These are phyloP conservation scores for Basipetospora chlamydospora DNA, from an alignment of 2,329 filamentous ascomycete species.

Conservation along the genomic window DNA sequence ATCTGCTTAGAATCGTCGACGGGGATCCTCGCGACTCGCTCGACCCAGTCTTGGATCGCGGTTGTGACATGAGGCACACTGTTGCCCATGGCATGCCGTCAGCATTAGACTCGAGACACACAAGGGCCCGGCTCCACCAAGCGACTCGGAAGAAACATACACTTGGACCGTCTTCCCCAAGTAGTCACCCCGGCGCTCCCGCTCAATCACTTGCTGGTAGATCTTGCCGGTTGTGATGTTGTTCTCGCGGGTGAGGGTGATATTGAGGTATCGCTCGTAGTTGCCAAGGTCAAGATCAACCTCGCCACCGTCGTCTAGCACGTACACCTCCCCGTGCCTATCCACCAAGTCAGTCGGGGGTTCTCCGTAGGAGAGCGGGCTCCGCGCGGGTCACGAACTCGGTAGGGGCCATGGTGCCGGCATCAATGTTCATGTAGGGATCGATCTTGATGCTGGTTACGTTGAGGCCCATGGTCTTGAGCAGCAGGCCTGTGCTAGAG, in stretches of 20 bases:
- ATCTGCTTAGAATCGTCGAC: constrained; percentile 71
- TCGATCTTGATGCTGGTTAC: constrained; percentile 42
- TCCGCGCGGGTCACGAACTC: constrained; percentile 15
- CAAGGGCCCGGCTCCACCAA: too few relatives aligned
- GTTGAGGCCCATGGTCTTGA: constrained; percentile 64
- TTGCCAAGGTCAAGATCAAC: constrained; percentile 41
- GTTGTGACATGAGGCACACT: constrained; percentile 78
- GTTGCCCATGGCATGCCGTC: too few relatives aligned
- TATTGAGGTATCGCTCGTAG: constrained; percentile 40
- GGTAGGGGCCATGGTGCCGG: constrained; percentile 20
- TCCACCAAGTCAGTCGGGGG: background rate
- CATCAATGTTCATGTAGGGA: constrained; percentile 28
- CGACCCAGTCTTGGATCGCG: constrained; percentile 85
- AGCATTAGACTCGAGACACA: background rate
- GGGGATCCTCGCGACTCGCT: constrained; percentile 68
- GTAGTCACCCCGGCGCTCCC: constrained; percentile 55
- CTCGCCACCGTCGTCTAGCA: constrained; percentile 51
- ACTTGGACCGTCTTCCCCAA: constrained; percentile 82
- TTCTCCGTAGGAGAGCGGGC: constrained; percentile 1
- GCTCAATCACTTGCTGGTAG: constrained; percentile 76
- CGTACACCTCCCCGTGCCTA: constrained; percentile 80
- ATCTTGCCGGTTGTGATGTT: constrained; percentile 98
- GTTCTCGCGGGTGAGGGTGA: constrained; percentile 70
- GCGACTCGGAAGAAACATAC: constrained; percentile 9
- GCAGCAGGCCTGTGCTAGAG: constrained; percentile 50